Conservation (phyloP, 805 yeast species). For the Candida xyloterini region DNA sequence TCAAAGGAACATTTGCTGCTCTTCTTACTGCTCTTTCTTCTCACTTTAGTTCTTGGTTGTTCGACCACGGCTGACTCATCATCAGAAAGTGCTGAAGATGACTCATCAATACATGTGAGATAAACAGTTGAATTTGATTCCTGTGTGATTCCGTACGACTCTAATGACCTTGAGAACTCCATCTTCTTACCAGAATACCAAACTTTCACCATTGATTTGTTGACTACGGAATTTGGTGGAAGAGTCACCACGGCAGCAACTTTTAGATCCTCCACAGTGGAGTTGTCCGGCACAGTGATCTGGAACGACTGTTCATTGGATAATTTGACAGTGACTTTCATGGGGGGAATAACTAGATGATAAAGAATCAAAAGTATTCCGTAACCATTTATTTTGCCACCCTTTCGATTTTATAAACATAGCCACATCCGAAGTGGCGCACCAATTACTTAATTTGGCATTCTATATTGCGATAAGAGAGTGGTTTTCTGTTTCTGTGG, state of each 20-base stretch:
- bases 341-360: slow-evolving; percentile 16
- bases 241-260: slow-evolving; percentile 43
- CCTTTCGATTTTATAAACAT: slow-evolving; percentile 15
- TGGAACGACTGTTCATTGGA: slow-evolving; percentile 34
- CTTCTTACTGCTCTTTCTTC: slow-evolving; percentile 36
- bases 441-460: slow-evolving; percentile 5
- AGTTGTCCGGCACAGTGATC: slow-evolving; percentile 49
- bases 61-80: slow-evolving; percentile 17
- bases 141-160: slow-evolving; percentile 29
- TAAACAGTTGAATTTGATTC: slow-evolving; percentile 29
- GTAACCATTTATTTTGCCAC: slow-evolving; percentile 14
- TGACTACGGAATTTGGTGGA: slow-evolving; percentile 20
- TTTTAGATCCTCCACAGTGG: slow-evolving; percentile 51
- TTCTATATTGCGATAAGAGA: slow-evolving; percentile 4
- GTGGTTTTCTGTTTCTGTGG: neutral
- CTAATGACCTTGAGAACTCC: slow-evolving; percentile 26
- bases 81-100: slow-evolving; percentile 20
- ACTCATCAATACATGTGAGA: slow-evolving; percentile 27
- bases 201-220: slow-evolving; percentile 22
- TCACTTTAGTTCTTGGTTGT: slow-evolving; percentile 24
- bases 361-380: slow-evolving; percentile 4
- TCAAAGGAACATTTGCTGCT: slow-evolving; percentile 50
- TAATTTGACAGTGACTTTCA: slow-evolving; percentile 48
- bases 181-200: slow-evolving; percentile 35
- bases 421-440: slow-evolving; percentile 10